Conservation (phyloP, 2,329 filamentous ascomycete species). For the Xylariaceae sp. region DNA sequence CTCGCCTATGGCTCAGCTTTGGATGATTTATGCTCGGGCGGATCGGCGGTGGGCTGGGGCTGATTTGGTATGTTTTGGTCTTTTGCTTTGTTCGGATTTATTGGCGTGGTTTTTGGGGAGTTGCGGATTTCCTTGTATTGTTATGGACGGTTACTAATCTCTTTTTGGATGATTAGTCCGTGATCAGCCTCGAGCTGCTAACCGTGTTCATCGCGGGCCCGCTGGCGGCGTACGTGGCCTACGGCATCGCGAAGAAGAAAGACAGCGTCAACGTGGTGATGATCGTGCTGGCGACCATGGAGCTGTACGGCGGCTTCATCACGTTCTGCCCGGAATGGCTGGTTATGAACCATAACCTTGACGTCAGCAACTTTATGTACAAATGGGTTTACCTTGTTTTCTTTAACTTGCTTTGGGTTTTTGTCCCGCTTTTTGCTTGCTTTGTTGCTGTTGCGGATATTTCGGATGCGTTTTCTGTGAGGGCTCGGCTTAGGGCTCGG, state of each 20-base stretch:
- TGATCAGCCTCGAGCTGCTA: constrained; percentile 61
- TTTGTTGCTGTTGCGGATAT: constrained; percentile 54
- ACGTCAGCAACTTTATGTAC: constrained; percentile 64
- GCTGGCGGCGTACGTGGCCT: constrained; percentile 56
- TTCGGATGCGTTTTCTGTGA: constrained; percentile 47
- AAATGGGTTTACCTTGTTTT: constrained; percentile 64
- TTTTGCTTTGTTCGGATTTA: constrained; percentile 40
- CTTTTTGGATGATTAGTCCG: constrained; percentile 41
- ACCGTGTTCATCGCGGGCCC: constrained; percentile 61
- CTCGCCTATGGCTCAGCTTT: constrained; percentile 55
- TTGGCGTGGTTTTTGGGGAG: too few relatives aligned
- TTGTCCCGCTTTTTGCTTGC: constrained; percentile 57
- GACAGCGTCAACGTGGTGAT: constrained; percentile 57
- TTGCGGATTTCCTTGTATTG: too few relatives aligned
- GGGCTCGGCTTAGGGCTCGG: constrained; percentile 32
- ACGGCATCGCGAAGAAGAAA: constrained; percentile 53
- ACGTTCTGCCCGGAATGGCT: constrained; percentile 69
- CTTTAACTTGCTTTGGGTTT: constrained; percentile 66
- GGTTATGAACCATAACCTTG: constrained; percentile 56
- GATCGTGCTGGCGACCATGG: constrained; percentile 60
- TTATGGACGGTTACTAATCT: not conserved
- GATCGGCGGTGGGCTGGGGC: constrained; percentile 61
- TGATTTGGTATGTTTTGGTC: constrained; percentile 47
- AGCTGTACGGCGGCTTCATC: constrained; percentile 67
- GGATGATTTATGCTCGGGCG: constrained; percentile 66